A percentile compares a stretch with the other conserved stretches of the same genome.
Conservation (phyloP, 2,329 filamentous ascomycete genomes). For the Xylaria polymorpha region DNA sequence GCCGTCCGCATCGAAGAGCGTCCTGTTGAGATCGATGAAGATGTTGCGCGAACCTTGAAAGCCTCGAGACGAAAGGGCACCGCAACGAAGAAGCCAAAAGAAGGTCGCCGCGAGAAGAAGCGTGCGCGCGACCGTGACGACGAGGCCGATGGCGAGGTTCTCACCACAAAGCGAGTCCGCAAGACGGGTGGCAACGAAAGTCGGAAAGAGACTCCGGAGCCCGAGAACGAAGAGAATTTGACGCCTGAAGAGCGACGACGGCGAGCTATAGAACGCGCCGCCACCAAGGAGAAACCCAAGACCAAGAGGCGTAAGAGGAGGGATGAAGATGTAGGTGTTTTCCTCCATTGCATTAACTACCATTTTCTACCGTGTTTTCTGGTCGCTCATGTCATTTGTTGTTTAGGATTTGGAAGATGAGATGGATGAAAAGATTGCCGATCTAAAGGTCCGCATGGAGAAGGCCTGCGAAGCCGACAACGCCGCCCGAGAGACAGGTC, state of each 20-base stretch:
- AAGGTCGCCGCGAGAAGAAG: conserved; percentile 77
- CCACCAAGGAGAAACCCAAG: conserved; percentile 87
- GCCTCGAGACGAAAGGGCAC: conserved; percentile 74
- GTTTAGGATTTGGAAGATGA: conserved; percentile 85
- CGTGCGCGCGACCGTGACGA: conserved; percentile 65
- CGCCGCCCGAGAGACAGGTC: conserved; percentile 78
- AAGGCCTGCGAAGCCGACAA: conserved; percentile 89
- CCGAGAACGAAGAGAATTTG: conserved; percentile 80
- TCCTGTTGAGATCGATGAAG: conserved; percentile 75
- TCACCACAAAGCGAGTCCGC: conserved; percentile 62
- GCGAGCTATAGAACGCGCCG: conserved; percentile 84
- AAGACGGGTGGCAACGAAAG: conserved; percentile 53
- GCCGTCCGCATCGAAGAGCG: conserved; percentile 72
- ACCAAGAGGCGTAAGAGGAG: conserved; percentile 80
- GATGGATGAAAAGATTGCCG: conserved; percentile 89
- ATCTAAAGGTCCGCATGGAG: conserved; percentile 91
- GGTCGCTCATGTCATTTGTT: conserved; percentile 17
- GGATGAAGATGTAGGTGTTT: conserved; percentile 80
- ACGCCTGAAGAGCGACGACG: conserved; percentile 86
- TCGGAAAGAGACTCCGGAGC: conserved; percentile 65
- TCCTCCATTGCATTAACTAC: background rate
- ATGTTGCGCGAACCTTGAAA: conserved; percentile 71
- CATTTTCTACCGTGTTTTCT: background rate
- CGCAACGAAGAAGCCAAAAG: conserved; percentile 77
- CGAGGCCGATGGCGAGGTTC: conserved; percentile 57